Base-by-base conservation (phyloP, 1,139 yeast genomes). In the Yamadazyma triangularis region DNA sequence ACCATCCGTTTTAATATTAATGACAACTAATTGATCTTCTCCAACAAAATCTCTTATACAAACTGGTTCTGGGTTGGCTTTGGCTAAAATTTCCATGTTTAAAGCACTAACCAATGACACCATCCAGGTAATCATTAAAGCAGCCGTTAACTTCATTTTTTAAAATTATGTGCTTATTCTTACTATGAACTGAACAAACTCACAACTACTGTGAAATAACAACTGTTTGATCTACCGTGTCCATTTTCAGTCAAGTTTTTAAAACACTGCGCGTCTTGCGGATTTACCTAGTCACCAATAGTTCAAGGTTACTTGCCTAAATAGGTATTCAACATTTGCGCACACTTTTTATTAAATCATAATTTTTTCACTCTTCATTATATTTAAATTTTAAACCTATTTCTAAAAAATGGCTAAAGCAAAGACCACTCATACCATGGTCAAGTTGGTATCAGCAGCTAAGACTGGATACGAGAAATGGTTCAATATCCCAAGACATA, bases 1-100 rank as follows among this genome's bases (percentile, higher is more conserved):
- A 13, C 96, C 96, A 45, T 73, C 71, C 13, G 94, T 73, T 41
- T 74, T 73, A 45, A 87, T 73, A 44, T 81, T 83, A 36, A 87
- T 82, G 27, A 87, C 95, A 20, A 89, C 96, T 48, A 88, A 60
- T 51, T 87, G 91, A 35, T 85, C 88, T 46, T 79, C 83, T 32
- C 74, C 68, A 31, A 86, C 94, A 53, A 89, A 89, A 56, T 89
- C 96, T 54, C 97, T 83, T 42, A 89, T 76, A 67, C 98, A 89
- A 44, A 52, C 70, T 41, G 62, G 73, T 45, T 42, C 58, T 30
- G 72, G 63, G 27, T 51, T 48, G 8, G 54, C 43, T 7, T 46
- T 42, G 22, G 73, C 65, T 24, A 60, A 61, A 13, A 68, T 51
- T 23, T 67, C 74, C 44, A 68, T 45, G 40, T 64, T 66, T 41